Conservation (phyloP, 805 yeast species). For the Metschnikowia koreensis region DNA sequence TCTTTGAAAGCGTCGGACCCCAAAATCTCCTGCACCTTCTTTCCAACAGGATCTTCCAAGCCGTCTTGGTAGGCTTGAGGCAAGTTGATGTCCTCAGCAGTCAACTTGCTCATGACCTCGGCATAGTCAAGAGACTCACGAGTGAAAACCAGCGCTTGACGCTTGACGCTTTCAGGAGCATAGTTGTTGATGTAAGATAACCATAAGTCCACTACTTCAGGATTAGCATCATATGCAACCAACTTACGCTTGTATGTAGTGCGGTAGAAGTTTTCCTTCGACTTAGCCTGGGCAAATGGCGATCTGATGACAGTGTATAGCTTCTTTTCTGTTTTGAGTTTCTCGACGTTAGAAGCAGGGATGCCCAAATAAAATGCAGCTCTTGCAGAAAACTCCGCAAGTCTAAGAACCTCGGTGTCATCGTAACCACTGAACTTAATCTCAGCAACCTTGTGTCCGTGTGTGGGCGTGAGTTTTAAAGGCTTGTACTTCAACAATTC, state of each 20-base stretch:
- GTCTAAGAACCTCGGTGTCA: conserved; percentile 66
- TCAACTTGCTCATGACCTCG: conserved; percentile 35
- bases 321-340: conserved; percentile 66
- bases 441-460: conserved; percentile 79
- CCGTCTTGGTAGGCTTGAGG: conserved; percentile 33
- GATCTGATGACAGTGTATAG: conserved; percentile 92
- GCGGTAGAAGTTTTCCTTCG: conserved; percentile 92
- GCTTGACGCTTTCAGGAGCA: conserved; percentile 77
- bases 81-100: conserved; percentile 26
- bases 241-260: conserved; percentile 74
- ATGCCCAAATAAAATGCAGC: conserved; percentile 88
- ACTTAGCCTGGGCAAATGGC: conserved; percentile 91
- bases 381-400: conserved; percentile 82
- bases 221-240: conserved; percentile 78
- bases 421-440: conserved; percentile 71
- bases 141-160: conserved; percentile 62
- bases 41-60: conserved; percentile 49
- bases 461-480: conserved; percentile 57
- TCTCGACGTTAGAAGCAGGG: conserved; percentile 77
- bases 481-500: conserved; percentile 83
- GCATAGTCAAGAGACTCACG: conserved; percentile 38
- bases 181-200: conserved; percentile 75
- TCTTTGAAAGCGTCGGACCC: conserved; percentile 68
- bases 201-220: conserved; percentile 81
- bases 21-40: conserved; percentile 69